A percentile compares a stretch with the other conserved stretches of the same genome.
These are phyloP conservation scores for Boeremia exigua DNA, from an alignment of 2,329 filamentous ascomycete species.

Conservation along the genomic window DNA sequence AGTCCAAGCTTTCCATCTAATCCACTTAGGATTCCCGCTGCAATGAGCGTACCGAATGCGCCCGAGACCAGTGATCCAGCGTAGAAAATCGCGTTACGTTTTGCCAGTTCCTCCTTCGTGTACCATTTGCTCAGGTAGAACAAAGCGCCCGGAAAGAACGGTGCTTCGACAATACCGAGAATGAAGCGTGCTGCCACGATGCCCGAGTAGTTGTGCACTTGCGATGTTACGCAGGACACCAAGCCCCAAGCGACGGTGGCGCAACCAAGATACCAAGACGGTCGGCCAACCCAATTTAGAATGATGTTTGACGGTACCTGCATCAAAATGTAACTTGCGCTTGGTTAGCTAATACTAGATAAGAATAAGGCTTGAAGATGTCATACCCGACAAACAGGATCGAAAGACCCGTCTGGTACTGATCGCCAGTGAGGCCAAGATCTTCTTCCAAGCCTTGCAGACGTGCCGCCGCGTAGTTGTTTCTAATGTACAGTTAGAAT, in stretches of 20 bases:
- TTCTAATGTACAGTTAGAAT: conserved; percentile 16
- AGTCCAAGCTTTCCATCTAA: conserved; percentile 42
- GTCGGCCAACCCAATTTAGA: conserved; percentile 59
- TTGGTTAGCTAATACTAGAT: neutral
- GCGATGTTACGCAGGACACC: conserved; percentile 56
- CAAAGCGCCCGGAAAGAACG: conserved; percentile 29
- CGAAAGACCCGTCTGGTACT: conserved; percentile 23
- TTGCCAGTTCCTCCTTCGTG: conserved; percentile 58
- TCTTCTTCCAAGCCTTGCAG: conserved; percentile 33
- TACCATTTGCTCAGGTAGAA: conserved; percentile 54
- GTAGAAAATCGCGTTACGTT: conserved; percentile 61
- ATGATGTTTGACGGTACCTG: conserved; percentile 67
- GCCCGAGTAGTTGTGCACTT: conserved; percentile 51
- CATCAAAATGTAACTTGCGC: conserved; percentile 62
- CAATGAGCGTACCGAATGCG: conserved; percentile 62
- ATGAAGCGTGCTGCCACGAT: conserved; percentile 53
- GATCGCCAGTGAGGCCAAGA: conserved; percentile 24
- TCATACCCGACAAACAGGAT: conserved; percentile 67
- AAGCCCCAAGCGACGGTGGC: conserved; percentile 54
- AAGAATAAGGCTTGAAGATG: neutral
- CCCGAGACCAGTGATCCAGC: conserved; percentile 56
- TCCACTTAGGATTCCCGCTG: conserved; percentile 55
- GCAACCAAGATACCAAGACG: conserved; percentile 60
- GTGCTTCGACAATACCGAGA: conserved; percentile 40
- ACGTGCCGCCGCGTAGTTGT: conserved; percentile 37